phyloP scores from a whole-genome alignment of 768 basidiomycete genomes.

The Leccinum pellstonianum region DNA sequence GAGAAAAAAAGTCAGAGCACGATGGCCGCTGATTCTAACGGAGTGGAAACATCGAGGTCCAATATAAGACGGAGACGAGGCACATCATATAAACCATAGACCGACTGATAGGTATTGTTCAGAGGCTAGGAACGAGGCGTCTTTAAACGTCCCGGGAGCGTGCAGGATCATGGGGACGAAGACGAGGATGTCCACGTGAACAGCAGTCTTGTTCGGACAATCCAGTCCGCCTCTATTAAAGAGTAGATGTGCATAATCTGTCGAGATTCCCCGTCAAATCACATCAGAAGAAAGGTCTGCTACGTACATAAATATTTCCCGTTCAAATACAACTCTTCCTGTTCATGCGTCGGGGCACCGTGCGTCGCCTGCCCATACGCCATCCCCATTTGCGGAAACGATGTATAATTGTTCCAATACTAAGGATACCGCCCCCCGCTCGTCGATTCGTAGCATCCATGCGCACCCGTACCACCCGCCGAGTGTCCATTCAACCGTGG shows the following conservation, averaged over 20 bases:
- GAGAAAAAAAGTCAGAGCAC: background rate
- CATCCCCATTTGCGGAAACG: slow-evolving; percentile 48
- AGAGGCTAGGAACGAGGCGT: background rate
- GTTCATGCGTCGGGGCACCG: slow-evolving; percentile 14
- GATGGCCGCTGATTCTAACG: background rate
- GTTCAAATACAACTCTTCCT: slow-evolving; percentile 24
- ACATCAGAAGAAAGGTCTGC: background rate
- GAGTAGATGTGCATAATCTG: slow-evolving; percentile 10
- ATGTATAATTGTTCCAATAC: slow-evolving; percentile 56
- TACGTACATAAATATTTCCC: slow-evolving; percentile 32
- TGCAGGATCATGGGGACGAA: background rate
- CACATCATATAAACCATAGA: background rate
- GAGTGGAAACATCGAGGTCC: background rate
- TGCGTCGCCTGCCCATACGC: slow-evolving; percentile 32
- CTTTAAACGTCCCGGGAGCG: background rate
- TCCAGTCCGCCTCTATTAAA: background rate
- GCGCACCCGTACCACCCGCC: slow-evolving; percentile 6
- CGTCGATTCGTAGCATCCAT: slow-evolving; percentile 20
- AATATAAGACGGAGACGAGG: background rate
- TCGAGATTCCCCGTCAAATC: slow-evolving; percentile 2
- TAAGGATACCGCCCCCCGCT: slow-evolving; percentile 43
- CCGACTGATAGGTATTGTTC: no score
- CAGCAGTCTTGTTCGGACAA: background rate
- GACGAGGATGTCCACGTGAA: background rate
- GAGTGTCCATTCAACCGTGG: slow-evolving; percentile 19